Base-by-base conservation (phyloP, 2,329 filamentous ascomycete genomes). In the Pseudocercospora pini-densiflorae region DNA sequence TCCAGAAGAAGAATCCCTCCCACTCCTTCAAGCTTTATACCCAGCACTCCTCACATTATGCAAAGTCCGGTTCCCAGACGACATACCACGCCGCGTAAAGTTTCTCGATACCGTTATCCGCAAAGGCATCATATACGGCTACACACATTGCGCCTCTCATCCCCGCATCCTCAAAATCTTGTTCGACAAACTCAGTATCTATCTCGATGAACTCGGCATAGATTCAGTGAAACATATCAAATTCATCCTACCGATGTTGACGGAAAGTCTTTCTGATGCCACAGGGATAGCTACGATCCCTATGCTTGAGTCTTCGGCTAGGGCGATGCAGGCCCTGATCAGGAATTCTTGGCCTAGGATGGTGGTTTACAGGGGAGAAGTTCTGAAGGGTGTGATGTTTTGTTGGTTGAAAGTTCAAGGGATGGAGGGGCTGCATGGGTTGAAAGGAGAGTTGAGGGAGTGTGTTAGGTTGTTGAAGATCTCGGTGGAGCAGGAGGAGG, bases 261-360 rank as follows among this genome's bases (percentile, higher is more conserved):
- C 87, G 2, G 81, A 82, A 45, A 86, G 90, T 9, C 81, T 97
- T 61, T 84, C 86, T 0, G 90, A 94, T 72, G 90, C 92, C 0
- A 92, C 95, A 84, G 86, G 2, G 88, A 93, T 73, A 89, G 95
- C 74, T 82, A 84, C 1, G 82, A 86, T 68, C 81, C 85, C 0
- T 79, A 80, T 89, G 1, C 78, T 93, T 1, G 61, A 83, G 0
- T 81, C 85, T 0, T 85, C 88, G 0, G 77, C 85, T 2, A 76
- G 81, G 19, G 83, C 88, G 0, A 72, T 92, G 23, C 84, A 88
- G 61, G 79, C 81, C 0, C 79, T 90, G 14, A 79, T 96, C 10
- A 71, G 84, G 12, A 89, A 85, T 66, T 88, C 87, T 65, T 93
- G 92, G 89, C 90, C 91, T 10, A 84, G 92, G 4, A 80, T 96